A percentile compares a stretch with the other conserved stretches of the same genome.
Evolutionary conservation across 208 protist species (phyloP).

Genomic region (Wallacemonas sp.): DNA sequence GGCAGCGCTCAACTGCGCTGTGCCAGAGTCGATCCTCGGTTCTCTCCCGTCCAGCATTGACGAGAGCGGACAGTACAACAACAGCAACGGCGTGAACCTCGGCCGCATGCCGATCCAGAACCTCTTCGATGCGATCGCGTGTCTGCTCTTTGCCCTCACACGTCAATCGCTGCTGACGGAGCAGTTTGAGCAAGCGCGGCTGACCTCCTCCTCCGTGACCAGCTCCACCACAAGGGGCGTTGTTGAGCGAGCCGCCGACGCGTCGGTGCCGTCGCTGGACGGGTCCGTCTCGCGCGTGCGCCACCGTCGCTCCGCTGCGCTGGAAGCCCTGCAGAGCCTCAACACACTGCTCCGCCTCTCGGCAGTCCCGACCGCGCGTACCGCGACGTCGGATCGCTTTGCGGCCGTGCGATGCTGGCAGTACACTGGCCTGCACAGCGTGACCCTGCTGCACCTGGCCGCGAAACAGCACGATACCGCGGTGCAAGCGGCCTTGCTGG

Average conservation of each 20-base stretch:
- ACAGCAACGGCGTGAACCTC: constrained; percentile 10
- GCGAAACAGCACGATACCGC: constrained; percentile 22
- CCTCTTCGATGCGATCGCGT: constrained; percentile 29
- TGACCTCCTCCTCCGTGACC: background rate
- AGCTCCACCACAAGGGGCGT: too few species aligned
- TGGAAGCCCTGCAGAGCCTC: constrained; percentile 36
- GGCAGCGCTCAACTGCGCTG: constrained; percentile 25
- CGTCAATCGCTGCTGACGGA: constrained; percentile 28
- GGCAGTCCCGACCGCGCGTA: constrained; percentile 17
- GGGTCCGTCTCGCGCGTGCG: too few species aligned
- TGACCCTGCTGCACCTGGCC: constrained; percentile 34
- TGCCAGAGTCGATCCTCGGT: constrained; percentile 12
- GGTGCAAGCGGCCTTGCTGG: constrained; percentile 43
- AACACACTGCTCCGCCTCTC: constrained; percentile 40
- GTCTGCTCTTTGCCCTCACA: constrained; percentile 30
- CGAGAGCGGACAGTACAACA: constrained; percentile 7
- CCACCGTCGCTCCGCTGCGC: constrained; percentile 14
- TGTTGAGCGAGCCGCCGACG: too few species aligned
- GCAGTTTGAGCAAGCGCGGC: constrained; percentile 14
- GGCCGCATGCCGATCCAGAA: constrained; percentile 19
- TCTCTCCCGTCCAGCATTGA: constrained; percentile 4
- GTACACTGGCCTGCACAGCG: constrained; percentile 23
- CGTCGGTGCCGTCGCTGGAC: too few species aligned
- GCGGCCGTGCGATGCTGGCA: constrained; percentile 30
- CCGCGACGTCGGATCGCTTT: constrained; percentile 3